These are phyloP conservation scores for Hyphopichia pseudoburtonii DNA, from an alignment of 1,139 yeast genomes.

Conservation along the genomic window DNA sequence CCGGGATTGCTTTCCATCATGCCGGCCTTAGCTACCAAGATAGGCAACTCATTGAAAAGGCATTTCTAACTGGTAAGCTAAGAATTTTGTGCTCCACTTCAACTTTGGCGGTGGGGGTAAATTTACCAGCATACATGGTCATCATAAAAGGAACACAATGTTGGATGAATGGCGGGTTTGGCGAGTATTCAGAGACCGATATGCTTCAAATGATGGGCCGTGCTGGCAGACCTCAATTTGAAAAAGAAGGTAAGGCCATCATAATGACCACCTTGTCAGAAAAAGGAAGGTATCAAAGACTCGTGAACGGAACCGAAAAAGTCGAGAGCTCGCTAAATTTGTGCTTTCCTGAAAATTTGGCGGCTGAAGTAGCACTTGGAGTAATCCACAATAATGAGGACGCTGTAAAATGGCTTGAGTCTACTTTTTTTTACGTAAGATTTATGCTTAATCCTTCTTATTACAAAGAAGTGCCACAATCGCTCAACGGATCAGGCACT, in stretches of 20 bases:
- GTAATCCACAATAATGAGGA: conserved; percentile 36
- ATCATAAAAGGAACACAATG: conserved; percentile 58
- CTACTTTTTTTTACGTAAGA: conserved; percentile 53
- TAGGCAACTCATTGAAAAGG: conserved; percentile 42
- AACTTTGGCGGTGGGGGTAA: conserved; percentile 62
- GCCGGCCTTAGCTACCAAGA: conserved; percentile 54
- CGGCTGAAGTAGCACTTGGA: conserved; percentile 50
- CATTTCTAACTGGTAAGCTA: conserved; percentile 42
- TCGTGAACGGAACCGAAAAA: conserved; percentile 43
- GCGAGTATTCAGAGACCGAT: conserved; percentile 57
- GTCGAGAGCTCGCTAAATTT: conserved; percentile 51
- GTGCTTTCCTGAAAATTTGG: conserved; percentile 44
- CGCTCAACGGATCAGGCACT: neutral
- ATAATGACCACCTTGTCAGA: conserved; percentile 47
- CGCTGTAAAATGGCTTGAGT: conserved; percentile 49
- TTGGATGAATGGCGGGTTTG: conserved; percentile 45
- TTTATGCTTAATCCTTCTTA: conserved; percentile 36
- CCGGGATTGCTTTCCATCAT: conserved; percentile 56
- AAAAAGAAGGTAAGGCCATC: conserved; percentile 50
- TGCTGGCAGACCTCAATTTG: conserved; percentile 60
- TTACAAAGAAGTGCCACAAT: conserved; percentile 24
- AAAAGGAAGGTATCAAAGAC: conserved; percentile 35
- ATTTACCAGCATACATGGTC: conserved; percentile 61
- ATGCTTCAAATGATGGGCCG: conserved; percentile 62
- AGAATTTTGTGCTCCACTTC: conserved; percentile 55